phyloP scores from a whole-genome alignment of 345 rosid species.

The Ricinus communis region DNA sequence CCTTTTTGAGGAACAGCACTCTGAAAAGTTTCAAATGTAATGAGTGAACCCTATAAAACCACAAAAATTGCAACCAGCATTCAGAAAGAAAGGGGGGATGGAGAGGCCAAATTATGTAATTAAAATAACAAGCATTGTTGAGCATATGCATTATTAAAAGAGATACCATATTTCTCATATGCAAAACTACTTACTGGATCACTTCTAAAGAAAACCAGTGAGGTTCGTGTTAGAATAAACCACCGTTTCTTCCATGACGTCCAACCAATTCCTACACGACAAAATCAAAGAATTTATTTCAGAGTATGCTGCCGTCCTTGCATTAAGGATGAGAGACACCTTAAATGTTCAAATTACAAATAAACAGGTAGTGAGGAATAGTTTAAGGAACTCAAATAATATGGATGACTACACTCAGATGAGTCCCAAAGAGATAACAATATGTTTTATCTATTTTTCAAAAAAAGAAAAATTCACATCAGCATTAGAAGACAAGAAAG shows the following conservation, averaged over 20 bases:
- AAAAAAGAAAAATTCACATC: background rate
- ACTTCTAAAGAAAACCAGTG: constrained; percentile 75
- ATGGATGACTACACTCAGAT: background rate
- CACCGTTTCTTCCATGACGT: constrained; percentile 81
- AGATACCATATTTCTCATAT: constrained; percentile 7
- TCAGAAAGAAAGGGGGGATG: constrained; percentile 4
- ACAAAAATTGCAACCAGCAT: constrained; percentile 5
- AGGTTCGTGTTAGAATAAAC: constrained; percentile 68
- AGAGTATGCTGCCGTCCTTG: background rate
- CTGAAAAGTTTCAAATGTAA: constrained; percentile 35
- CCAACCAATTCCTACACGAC: constrained; percentile 67
- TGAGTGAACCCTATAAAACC: constrained; percentile 12
- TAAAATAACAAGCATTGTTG: background rate
- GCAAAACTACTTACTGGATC: constrained; percentile 57
- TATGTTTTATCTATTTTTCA: background rate
- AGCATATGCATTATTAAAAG: background rate
- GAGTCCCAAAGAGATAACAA: background rate
- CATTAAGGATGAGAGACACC: background rate
- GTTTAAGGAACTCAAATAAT: background rate
- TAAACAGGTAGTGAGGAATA: background rate
- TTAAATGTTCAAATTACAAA: background rate
- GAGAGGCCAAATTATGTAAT: background rate
- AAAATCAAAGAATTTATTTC: background rate
- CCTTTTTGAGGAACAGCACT: constrained; percentile 59
- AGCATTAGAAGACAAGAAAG: background rate